These are phyloP conservation scores for Truncatella angustata DNA, from an alignment of 2,329 filamentous ascomycete species.

Conservation along the genomic window DNA sequence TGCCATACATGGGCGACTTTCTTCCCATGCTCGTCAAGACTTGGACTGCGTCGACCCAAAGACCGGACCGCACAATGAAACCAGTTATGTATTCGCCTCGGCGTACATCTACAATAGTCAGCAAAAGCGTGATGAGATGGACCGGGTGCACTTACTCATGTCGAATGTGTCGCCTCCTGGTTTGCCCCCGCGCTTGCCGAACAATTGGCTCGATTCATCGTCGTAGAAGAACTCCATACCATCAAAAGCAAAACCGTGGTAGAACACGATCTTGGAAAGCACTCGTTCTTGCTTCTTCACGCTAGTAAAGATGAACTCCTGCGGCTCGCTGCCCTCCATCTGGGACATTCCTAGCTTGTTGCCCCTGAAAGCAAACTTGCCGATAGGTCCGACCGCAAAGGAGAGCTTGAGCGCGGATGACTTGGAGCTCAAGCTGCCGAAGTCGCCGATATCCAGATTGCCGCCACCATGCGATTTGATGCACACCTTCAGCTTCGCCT, in stretches of 20 bases:
- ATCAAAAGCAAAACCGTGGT: conserved; percentile 74
- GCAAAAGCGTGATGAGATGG: conserved; percentile 12
- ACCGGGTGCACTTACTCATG: conserved; percentile 56
- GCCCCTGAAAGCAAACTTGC: conserved; percentile 71
- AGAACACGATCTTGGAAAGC: conserved; percentile 71
- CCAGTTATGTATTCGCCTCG: conserved; percentile 85
- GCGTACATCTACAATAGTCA: conserved; percentile 62
- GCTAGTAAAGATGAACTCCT: conserved; percentile 74
- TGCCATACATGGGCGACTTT: conserved; percentile 82
- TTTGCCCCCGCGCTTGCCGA: conserved; percentile 77
- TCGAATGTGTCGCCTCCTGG: conserved; percentile 71
- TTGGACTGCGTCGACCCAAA: conserved; percentile 86
- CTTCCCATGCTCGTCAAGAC: conserved; percentile 87
- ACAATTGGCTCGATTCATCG: conserved; percentile 77
- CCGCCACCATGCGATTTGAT: conserved; percentile 77
- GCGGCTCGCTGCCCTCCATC: conserved; percentile 66
- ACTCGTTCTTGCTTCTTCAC: conserved; percentile 68
- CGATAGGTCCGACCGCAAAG: conserved; percentile 46
- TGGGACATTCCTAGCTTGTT: conserved; percentile 70
- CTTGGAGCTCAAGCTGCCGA: conserved; percentile 69
- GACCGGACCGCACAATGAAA: conserved; percentile 76
- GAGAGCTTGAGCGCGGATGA: conserved; percentile 71
- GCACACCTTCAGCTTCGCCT: conserved; percentile 66
- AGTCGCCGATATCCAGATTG: conserved; percentile 73
- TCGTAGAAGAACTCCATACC: conserved; percentile 94